These are phyloP conservation scores for Ramaria rubella DNA, from an alignment of 768 basidiomycete species.

Conservation along the genomic window DNA sequence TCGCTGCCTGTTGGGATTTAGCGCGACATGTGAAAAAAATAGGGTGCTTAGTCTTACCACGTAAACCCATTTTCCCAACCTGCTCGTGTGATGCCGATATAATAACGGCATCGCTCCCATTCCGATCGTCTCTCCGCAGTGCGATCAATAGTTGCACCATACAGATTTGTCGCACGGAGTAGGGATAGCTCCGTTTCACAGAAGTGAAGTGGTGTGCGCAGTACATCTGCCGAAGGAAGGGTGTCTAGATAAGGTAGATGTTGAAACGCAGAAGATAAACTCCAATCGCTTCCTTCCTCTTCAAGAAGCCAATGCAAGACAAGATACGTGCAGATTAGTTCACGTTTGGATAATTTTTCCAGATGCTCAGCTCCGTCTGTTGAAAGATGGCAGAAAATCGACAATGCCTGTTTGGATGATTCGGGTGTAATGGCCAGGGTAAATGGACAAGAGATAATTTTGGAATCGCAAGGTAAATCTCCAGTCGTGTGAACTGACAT, in stretches of 20 bases:
- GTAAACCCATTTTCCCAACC: constrained; percentile 49
- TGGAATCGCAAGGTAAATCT: constrained; percentile 42
- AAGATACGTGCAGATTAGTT: constrained; percentile 63
- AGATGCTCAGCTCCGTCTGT: constrained; percentile 15
- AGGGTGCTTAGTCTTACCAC: constrained; percentile 44
- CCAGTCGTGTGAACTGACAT: constrained; percentile 31
- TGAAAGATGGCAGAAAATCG: constrained; percentile 29
- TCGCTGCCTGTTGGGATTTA: constrained; percentile 43
- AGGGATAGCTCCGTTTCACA: constrained; percentile 51
- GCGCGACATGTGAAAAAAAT: not conserved
- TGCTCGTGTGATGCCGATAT: constrained; percentile 30
- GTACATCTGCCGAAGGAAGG: constrained; percentile 49
- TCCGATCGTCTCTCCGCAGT: constrained; percentile 54
- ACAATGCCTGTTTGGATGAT: constrained; percentile 38
- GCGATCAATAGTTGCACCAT: constrained; percentile 69
- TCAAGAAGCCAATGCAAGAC: constrained; percentile 52
- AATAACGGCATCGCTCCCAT: constrained; percentile 47
- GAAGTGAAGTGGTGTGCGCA: constrained; percentile 75
- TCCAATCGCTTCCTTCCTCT: constrained; percentile 17
- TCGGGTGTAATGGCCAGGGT: constrained; percentile 55
- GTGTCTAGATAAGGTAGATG: constrained; percentile 62
- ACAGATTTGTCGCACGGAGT: constrained; percentile 74
- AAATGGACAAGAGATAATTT: constrained; percentile 63
- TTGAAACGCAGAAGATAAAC: constrained; percentile 17
- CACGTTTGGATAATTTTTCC: constrained; percentile 51